Base-by-base conservation (phyloP, 345 rosid species). In the Populus euphratica region DNA sequence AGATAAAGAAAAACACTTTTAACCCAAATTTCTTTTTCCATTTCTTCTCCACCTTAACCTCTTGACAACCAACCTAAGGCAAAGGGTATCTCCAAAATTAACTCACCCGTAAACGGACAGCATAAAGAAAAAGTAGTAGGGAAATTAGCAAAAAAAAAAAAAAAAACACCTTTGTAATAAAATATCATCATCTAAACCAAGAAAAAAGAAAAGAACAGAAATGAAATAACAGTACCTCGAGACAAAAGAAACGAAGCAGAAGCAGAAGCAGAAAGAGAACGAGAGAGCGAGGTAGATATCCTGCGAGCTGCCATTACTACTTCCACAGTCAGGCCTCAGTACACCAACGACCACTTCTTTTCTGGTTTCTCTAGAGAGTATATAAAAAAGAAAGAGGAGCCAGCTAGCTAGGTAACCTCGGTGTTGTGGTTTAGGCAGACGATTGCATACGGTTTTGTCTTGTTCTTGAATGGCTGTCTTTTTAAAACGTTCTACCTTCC, bases 261-360 rank as follows among this genome's bases (percentile, higher is more conserved):
- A 67, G 31, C 44, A 71, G 85, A 66, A 84, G 85, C 77, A 72
- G 88, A 78, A 39, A 79, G 73, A 27, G 82, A 81, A 68, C 81
- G 82, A 72, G 80, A 63, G 68, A 82, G 81, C 31, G 82, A 68
- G 59, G 87, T 77, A 44, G 87, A 80, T 23, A 80, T 8, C 47
- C 82, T 75, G 68, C 82, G 88, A 87, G 91, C 86, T 21, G 93
- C 92, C 92, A 91, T 89, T 70, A 81, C 85, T 68, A 50, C 50
- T 17, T 47, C n/a, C 39, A 63, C 18, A 5, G 29, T 56, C 8
- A 25, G 8, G n/a, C 5, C 8, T 49, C 6, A 54, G 27, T 50
- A 35, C 39, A 35, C 69, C 18, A 16, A 7, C 23, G 4, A 3
- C 11, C 20, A 9, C 23, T 39, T 7, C 13, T 21, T n/a, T 21